A percentile compares a stretch with the other conserved stretches of the same genome.
Evolutionary conservation across 1,284 basidiomycete species (phyloP).

Genomic region (Boletus albobrunnescens): DNA sequence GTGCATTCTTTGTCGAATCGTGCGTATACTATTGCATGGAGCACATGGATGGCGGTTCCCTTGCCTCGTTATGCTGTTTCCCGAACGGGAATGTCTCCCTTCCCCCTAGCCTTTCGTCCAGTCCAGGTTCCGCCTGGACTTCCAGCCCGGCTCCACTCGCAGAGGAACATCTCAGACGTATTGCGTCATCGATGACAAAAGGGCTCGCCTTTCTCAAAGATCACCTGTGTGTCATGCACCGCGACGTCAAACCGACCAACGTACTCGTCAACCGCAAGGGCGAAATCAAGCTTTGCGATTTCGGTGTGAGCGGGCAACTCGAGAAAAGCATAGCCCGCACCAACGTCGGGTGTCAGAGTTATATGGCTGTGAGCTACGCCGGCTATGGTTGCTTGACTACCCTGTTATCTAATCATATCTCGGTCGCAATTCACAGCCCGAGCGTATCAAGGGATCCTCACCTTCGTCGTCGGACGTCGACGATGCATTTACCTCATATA

Average conservation of each 20-base stretch:
- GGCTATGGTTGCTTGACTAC: conserved; percentile 7
- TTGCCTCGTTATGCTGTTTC: conserved; percentile 74
- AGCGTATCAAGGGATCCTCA: conserved; percentile 93
- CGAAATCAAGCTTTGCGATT: conserved; percentile 93
- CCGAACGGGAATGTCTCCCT: conserved; percentile 36
- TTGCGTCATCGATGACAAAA: conserved; percentile 81
- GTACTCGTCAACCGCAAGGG: conserved; percentile 89
- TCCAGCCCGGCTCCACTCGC: conserved; percentile 33
- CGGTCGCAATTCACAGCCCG: conserved; percentile 54
- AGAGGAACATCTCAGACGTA: conserved; percentile 60
- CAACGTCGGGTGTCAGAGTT: conserved; percentile 97
- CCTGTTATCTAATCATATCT: conserved; percentile 1
- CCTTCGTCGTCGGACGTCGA: conserved; percentile 37
- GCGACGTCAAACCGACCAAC: conserved; percentile 98
- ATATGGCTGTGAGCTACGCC: conserved; percentile 86
- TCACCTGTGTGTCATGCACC: conserved; percentile 93
- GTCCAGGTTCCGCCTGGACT: conserved; percentile 33
- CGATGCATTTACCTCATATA: conserved; percentile 65
- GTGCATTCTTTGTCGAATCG: conserved; percentile 97
- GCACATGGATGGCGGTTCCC: conserved; percentile 94
- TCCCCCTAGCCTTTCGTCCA: conserved; percentile 33
- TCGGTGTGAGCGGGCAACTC: conserved; percentile 95
- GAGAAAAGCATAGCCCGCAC: conserved; percentile 97
- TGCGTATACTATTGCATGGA: conserved; percentile 99
- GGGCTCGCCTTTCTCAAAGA: conserved; percentile 96